These are phyloP conservation scores for Trematosphaeria pertusa DNA, from an alignment of 2,329 filamentous ascomycete genomes.

Conservation along the genomic window DNA sequence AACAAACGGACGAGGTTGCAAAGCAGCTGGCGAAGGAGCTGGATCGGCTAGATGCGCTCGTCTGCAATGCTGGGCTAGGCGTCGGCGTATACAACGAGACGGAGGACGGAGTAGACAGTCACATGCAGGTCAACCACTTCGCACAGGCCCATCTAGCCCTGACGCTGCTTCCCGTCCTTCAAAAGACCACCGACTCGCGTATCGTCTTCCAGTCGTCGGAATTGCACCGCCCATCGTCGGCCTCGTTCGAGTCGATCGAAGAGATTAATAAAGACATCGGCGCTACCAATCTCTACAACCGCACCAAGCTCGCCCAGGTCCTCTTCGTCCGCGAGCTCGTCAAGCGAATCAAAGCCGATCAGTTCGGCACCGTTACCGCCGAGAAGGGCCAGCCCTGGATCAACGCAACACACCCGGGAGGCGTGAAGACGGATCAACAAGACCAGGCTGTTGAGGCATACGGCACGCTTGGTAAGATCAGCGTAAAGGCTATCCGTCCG, in stretches of 20 bases:
- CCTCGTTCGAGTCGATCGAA: constrained; percentile 52
- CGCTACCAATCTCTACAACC: constrained; percentile 56
- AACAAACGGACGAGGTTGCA: constrained; percentile 55
- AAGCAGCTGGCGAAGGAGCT: constrained; percentile 52
- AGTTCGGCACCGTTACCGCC: constrained; percentile 39
- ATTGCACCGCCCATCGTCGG: constrained; percentile 52
- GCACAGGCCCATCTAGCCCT: constrained; percentile 59
- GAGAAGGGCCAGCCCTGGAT: constrained; percentile 53
- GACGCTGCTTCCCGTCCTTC: constrained; percentile 54
- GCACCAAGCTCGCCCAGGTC: constrained; percentile 59
- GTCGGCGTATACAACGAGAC: constrained; percentile 59
- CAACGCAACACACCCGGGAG: constrained; percentile 60
- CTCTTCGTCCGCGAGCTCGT: constrained; percentile 54
- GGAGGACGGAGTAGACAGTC: constrained; percentile 58
- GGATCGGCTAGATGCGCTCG: constrained; percentile 54
- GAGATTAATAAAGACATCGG: constrained; percentile 61
- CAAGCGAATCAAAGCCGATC: constrained; percentile 41
- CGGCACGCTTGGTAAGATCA: constrained; percentile 55
- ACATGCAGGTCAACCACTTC: constrained; percentile 61
- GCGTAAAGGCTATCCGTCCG: constrained; percentile 51
- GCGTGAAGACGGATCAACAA: constrained; percentile 56
- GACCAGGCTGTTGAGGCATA: constrained; percentile 60
- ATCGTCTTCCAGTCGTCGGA: constrained; percentile 60
- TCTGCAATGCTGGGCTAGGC: constrained; percentile 59
- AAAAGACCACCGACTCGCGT: constrained; percentile 54